Conservation (phyloP, 371 early-diverging fungal species). For the Cokeromyces recurvatus region DNA sequence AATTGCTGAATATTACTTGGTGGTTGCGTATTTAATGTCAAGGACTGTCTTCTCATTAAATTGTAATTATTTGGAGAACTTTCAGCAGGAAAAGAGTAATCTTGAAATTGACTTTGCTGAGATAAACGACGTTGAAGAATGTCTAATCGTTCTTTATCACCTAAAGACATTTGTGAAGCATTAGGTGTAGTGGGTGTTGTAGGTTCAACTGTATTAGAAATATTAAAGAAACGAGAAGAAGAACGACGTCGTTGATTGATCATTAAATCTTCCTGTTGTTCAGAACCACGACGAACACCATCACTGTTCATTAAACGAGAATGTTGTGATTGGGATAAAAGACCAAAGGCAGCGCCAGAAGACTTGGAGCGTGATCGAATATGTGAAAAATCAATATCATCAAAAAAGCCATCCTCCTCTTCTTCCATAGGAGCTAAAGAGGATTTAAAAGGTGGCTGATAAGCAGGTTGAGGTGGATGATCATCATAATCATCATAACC, state of each 20-base stretch:
- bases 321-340: slow-evolving; percentile 34
- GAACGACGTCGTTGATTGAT: slow-evolving; percentile 22
- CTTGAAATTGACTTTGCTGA: slow-evolving; percentile 6
- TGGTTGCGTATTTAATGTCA: slow-evolving; percentile 15
- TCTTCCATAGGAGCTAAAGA: slow-evolving; percentile 39
- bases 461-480: slow-evolving; percentile 1
- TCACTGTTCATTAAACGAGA: slow-evolving; percentile 18
- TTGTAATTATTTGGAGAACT: neutral
- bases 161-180: slow-evolving; percentile 17
- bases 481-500: slow-evolving; percentile 37
- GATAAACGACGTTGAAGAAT: slow-evolving; percentile 21
- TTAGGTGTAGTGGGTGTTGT: no score
- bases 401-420: slow-evolving; percentile 26
- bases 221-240: slow-evolving; percentile 15
- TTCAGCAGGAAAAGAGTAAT: slow-evolving; percentile 22
- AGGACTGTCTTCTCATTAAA: slow-evolving; percentile 23
- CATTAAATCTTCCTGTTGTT: slow-evolving; percentile 21
- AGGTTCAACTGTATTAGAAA: slow-evolving; percentile 1
- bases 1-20: slow-evolving; percentile 26
- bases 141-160: slow-evolving; percentile 18
- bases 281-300: slow-evolving; percentile 26
- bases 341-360: slow-evolving; percentile 42
- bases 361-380: slow-evolving; percentile 40
- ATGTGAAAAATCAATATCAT: slow-evolving; percentile 18
- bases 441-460: slow-evolving; percentile 10